Evolutionary conservation across 2,329 filamentous ascomycete species (phyloP), one percentile per base, ranked within the genome.

Genomic region (Arthrobotrys entomopaga): DNA sequence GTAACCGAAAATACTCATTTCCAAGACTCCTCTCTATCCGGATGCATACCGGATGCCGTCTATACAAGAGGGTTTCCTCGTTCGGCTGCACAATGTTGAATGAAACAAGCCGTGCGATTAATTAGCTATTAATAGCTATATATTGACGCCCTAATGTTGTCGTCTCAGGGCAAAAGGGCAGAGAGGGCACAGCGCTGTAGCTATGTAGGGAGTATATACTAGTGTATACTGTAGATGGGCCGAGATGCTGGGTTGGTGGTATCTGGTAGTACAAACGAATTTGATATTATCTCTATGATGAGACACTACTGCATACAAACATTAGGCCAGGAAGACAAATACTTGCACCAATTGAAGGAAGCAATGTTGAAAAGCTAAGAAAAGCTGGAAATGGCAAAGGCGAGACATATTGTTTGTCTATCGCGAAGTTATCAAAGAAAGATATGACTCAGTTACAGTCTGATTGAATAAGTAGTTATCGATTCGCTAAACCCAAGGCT

Each of bases 341-440:
- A 24, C 50, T 76, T 22, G 76, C 57, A 34, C 40, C 60, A 24
- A 56, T 56, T 19, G 66, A 56, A 46, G 16, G 15, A 24, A 69
- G 40, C 69, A 76, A 79, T 40, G 73, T 77, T 50, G 76, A 59
- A 54, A 67, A 69, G 66, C 78, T 0, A 79, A 78, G 57, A 29
- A 77, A 80, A 0, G 79, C 81, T 34, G 74, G 83, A 0, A 85
- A 88, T 42, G 90, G 90, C 2, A 88, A 88, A 71, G 92, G 93
- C 0, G 91, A 93, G 63, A 85, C 96, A 52, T n/a, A n/a, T 87
- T 97, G 80, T 93, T 96, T 78, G 85, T 96, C 8, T 89, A 93
- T 4, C 90, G 89, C 10, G 85, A 85, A 49, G 84, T 90, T 1
- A 83, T 82, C 38, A 83, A 84, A 38, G 83, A 85, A n/a, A 0